These are phyloP conservation scores for Triglochin maritima DNA, from an alignment of 106 monocot species.

Conservation along the genomic window DNA sequence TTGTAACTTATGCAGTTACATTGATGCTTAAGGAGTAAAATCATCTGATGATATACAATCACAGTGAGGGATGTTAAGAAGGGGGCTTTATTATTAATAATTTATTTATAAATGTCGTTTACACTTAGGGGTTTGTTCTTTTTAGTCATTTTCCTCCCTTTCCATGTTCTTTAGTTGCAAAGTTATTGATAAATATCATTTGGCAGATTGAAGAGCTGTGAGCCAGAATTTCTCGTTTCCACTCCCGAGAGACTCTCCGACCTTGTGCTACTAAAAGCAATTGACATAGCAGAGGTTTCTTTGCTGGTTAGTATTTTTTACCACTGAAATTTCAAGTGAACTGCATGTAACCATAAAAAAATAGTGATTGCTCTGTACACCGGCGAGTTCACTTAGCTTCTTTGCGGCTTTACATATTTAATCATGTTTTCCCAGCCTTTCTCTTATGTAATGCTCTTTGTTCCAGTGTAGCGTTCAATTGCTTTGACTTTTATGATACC, in stretches of 20 bases:
- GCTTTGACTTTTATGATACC: too few species aligned
- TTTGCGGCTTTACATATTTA: background rate
- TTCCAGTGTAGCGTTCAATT: too few species aligned
- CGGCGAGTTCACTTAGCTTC: background rate
- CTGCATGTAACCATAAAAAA: background rate
- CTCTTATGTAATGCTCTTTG: too few species aligned
- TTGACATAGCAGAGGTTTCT: constrained; percentile 66
- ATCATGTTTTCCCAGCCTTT: too few species aligned
- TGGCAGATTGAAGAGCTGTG: constrained; percentile 73
- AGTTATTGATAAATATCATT: background rate
- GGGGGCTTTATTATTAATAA: background rate
- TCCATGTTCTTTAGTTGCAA: background rate
- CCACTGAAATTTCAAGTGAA: background rate
- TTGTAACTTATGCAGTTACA: too few species aligned
- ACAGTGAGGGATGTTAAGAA: too few species aligned
- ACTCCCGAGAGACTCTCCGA: constrained; percentile 82
- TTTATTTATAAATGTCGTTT: background rate
- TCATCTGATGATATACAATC: too few species aligned
- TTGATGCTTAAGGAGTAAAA: too few species aligned
- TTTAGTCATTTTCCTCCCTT: background rate
- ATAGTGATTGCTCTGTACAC: background rate
- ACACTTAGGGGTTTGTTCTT: background rate
- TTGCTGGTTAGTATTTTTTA: constrained; percentile 39
- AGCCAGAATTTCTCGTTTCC: constrained; percentile 79
- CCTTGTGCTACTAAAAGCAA: constrained; percentile 45